These are phyloP conservation scores for Epichloe aotearoae DNA, from an alignment of 2,329 filamentous ascomycete genomes.

Conservation along the genomic window DNA sequence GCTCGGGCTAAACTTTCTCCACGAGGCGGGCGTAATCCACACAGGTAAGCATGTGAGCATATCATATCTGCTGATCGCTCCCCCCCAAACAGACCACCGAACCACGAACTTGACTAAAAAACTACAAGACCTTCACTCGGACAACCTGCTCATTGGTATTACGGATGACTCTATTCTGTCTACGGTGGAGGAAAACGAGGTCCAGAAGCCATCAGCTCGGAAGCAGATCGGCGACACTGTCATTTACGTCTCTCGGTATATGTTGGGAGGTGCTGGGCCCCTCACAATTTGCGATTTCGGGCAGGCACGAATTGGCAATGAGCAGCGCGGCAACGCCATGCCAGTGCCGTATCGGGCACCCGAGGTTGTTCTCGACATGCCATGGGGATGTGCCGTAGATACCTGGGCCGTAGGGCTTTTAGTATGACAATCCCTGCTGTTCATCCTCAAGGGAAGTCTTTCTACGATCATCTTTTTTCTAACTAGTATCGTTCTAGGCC, in stretches of 20 bases:
- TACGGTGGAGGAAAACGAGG: constrained; percentile 19
- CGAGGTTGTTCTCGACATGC: constrained; percentile 23
- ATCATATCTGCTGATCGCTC: too few species aligned
- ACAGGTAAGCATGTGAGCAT: too few species aligned
- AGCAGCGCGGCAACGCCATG: constrained; percentile 15
- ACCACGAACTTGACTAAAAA: background rate
- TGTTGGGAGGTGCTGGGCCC: constrained; percentile 17
- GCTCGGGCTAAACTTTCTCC: background rate
- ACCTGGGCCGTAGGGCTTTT: constrained; percentile 23
- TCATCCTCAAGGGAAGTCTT: too few species aligned
- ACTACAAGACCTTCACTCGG: constrained; percentile 20
- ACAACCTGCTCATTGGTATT: constrained; percentile 23
- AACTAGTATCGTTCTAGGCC: background rate
- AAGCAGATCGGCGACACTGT: constrained; percentile 15
- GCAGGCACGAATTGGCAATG: constrained; percentile 19
- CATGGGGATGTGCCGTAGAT: constrained; percentile 21
- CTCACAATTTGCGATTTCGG: constrained; percentile 23
- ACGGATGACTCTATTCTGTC: constrained; percentile 17
- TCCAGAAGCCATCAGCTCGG: constrained; percentile 16
- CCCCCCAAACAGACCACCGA: too few species aligned
- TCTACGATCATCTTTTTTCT: too few species aligned
- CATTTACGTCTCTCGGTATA: constrained; percentile 20
- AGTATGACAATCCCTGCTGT: constrained; percentile 10
- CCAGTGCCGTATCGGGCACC: constrained; percentile 20
- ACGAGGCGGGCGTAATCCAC: too few species aligned